Evolutionary conservation across 345 rosid genomes (phyloP).

Genomic region (Lumnitzera racemosa): DNA sequence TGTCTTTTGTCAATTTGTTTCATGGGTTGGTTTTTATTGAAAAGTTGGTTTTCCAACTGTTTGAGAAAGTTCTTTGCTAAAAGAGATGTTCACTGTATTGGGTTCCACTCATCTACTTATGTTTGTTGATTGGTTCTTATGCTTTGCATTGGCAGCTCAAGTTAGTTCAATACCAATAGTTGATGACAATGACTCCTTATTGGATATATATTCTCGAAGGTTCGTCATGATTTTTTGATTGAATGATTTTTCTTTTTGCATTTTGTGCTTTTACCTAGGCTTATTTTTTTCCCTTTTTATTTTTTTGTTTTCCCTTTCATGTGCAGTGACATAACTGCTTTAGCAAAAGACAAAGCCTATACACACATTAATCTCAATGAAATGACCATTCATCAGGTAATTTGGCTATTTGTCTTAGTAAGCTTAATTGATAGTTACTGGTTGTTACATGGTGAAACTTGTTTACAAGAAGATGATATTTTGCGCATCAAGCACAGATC

Average conservation of each 20-base stretch:
- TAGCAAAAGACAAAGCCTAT: constrained; percentile 83
- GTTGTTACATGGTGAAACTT: too few species aligned
- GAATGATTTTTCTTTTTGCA: constrained; percentile 1
- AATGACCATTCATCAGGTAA: constrained; percentile 89
- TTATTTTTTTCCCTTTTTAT: not conserved
- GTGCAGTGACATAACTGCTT: constrained; percentile 64
- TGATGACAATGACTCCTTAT: constrained; percentile 56
- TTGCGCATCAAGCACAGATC: too few species aligned
- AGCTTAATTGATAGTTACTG: not conserved
- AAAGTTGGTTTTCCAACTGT: too few species aligned
- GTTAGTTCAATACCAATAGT: constrained; percentile 92
- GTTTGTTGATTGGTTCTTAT: constrained; percentile 1
- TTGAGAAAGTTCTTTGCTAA: not conserved
- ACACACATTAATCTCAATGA: constrained; percentile 87
- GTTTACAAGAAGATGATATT: too few species aligned
- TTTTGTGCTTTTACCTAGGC: not conserved
- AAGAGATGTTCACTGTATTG: too few species aligned
- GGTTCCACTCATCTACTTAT: not conserved
- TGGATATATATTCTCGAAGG: constrained; percentile 74
- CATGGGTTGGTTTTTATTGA: too few species aligned
- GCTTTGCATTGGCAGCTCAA: constrained; percentile 49
- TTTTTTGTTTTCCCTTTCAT: constrained; percentile 2
- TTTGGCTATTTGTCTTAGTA: constrained; percentile 10
- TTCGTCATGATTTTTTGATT: constrained; percentile 11
- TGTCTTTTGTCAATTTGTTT: too few species aligned